Conservation (phyloP, 345 rosid species). For the Populus simonii region DNA sequence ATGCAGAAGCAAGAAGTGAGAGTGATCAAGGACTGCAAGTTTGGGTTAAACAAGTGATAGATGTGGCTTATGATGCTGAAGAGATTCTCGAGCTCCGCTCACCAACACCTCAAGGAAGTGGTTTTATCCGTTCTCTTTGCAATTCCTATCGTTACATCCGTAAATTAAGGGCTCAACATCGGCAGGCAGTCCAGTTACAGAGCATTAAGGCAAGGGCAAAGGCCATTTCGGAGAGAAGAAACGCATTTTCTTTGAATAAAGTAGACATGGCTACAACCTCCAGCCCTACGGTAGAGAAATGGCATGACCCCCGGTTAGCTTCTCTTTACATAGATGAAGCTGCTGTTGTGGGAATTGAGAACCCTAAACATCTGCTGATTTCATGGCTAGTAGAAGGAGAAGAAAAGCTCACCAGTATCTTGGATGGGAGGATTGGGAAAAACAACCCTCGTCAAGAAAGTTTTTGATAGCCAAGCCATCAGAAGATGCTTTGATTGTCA, state of each 20-base stretch:
- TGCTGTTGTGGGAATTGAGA: slow-evolving; percentile 14
- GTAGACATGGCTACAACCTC: background rate
- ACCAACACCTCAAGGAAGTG: background rate
- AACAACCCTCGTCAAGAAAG: slow-evolving; percentile 10
- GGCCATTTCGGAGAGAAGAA: slow-evolving; percentile 8
- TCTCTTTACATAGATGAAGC: slow-evolving; percentile 14
- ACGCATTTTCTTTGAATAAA: background rate
- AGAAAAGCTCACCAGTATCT: background rate
- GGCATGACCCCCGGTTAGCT: slow-evolving; percentile 5
- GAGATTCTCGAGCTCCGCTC: background rate
- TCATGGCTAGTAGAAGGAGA: slow-evolving; percentile 6
- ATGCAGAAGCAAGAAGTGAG: slow-evolving; percentile 15
- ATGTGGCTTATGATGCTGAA: slow-evolving; percentile 4
- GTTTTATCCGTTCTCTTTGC: background rate
- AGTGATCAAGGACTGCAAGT: background rate
- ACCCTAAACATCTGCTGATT: background rate
- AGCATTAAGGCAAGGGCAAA: background rate
- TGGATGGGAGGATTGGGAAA: slow-evolving; percentile 5
- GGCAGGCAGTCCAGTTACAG: background rate
- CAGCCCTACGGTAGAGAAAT: background rate
- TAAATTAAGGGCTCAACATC: background rate
- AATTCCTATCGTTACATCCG: background rate
- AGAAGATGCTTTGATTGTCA: slow-evolving; percentile 5
- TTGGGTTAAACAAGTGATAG: slow-evolving; percentile 11
- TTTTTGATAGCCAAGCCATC: slow-evolving; percentile 2